These are phyloP conservation scores for Chlorella sp. DNA, from an alignment of 139 green algal genomes.

Conservation along the genomic window DNA sequence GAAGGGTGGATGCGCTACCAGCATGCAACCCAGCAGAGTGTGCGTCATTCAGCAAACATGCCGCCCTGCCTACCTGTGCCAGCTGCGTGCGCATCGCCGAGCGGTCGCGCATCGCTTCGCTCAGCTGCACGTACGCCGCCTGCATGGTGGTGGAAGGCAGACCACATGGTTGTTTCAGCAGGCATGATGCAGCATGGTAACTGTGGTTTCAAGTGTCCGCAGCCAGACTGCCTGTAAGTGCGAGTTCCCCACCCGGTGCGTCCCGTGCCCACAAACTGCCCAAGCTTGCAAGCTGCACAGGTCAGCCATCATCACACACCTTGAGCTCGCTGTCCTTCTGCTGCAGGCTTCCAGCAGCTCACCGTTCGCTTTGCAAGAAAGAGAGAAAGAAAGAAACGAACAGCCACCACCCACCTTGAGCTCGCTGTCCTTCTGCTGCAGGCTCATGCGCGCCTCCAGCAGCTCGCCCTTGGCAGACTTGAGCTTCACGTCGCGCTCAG, in stretches of 20 bases:
- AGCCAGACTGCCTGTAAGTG: too few relatives aligned
- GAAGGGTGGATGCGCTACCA: too few relatives aligned
- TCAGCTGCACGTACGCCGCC: conserved; percentile 21
- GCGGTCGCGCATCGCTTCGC: conserved; percentile 8
- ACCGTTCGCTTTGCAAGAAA: too few relatives aligned
- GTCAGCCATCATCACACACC: neutral
- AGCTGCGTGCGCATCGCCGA: conserved; percentile 26
- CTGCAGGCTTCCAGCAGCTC: conserved; percentile 24
- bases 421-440: conserved; percentile 28
- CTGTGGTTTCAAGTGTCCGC: too few relatives aligned
- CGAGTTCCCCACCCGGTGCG: too few relatives aligned
- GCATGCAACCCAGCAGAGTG: too few relatives aligned
- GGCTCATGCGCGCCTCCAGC: conserved; percentile 10
- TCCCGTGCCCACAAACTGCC: too few relatives aligned
- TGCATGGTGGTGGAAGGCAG: neutral
- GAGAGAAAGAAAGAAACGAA: too few relatives aligned
- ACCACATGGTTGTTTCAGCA: too few relatives aligned
- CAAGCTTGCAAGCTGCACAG: too few relatives aligned
- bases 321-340: conserved; percentile 29
- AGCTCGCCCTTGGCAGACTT: conserved; percentile 22
- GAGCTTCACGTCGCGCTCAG: conserved; percentile 30
- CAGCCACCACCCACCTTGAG: neutral
- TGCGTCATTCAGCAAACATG: too few relatives aligned
- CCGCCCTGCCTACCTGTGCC: conserved; percentile 1
- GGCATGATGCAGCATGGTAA: too few relatives aligned